phyloP scores from a whole-genome alignment of 768 basidiomycete species.

The Serendipita sp. region DNA sequence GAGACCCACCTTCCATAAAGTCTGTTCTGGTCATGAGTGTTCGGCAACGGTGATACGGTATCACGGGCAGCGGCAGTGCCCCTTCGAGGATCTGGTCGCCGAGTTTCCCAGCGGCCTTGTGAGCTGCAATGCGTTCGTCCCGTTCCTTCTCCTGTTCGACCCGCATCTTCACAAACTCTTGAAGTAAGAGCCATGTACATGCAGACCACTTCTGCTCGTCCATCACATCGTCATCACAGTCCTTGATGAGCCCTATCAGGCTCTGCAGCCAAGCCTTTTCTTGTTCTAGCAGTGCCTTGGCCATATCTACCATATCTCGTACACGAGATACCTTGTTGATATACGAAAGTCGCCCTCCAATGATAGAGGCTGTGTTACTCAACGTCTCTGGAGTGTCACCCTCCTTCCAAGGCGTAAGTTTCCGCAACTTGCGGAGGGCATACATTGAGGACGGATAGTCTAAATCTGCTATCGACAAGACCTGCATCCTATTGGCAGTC shows the following conservation, averaged over 20 bases:
- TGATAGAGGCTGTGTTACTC: slow-evolving; percentile 21
- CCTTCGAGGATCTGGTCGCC: slow-evolving; percentile 22
- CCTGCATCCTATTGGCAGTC: slow-evolving; percentile 60
- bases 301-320: slow-evolving; percentile 44
- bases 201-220: slow-evolving; percentile 69
- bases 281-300: slow-evolving; percentile 45
- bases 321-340: slow-evolving; percentile 47
- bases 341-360: slow-evolving; percentile 71
- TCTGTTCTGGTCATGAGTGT: slow-evolving; percentile 76
- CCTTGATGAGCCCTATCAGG: slow-evolving; percentile 65
- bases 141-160: slow-evolving; percentile 32
- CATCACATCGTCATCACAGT: slow-evolving; percentile 77
- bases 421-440: slow-evolving; percentile 41
- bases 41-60: slow-evolving; percentile 55
- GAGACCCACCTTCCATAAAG: slow-evolving; percentile 51
- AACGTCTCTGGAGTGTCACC: slow-evolving; percentile 34
- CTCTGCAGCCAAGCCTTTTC: slow-evolving; percentile 71
- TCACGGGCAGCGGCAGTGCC: slow-evolving; percentile 42
- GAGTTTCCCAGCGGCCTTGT: not conserved
- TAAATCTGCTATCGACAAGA: slow-evolving; percentile 59
- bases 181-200: slow-evolving; percentile 65
- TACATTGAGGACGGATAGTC: slow-evolving; percentile 37
- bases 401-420: slow-evolving; percentile 20
- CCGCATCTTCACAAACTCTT: slow-evolving; percentile 51
- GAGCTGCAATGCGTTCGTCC: slow-evolving; percentile 24